These are phyloP conservation scores for Shiraia sp. DNA, from an alignment of 2,329 filamentous ascomycete genomes.

Conservation along the genomic window DNA sequence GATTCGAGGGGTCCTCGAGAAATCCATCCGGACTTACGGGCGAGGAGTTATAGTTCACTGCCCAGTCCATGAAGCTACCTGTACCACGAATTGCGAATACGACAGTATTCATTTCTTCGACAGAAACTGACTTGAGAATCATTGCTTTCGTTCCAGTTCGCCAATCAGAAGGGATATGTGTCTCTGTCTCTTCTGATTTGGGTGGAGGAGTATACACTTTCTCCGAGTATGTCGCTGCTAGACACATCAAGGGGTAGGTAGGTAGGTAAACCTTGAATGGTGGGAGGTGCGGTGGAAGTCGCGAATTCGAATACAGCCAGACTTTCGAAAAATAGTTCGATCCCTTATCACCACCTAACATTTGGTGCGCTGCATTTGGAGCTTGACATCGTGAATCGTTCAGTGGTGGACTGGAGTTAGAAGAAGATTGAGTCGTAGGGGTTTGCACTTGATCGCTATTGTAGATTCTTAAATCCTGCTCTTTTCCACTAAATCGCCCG, in stretches of 20 bases:
- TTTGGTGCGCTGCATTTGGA: constrained; percentile 17
- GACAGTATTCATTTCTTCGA: constrained; percentile 77
- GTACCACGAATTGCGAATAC: constrained; percentile 84
- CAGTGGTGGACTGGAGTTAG: constrained; percentile 19
- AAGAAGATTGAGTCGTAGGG: constrained; percentile 5
- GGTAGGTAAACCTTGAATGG: constrained; percentile 72
- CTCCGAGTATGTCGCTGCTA: constrained; percentile 78
- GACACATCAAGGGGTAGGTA: constrained; percentile 75
- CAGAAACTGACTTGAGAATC: constrained; percentile 78
- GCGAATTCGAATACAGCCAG: constrained; percentile 77
- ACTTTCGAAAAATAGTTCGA: constrained; percentile 68
- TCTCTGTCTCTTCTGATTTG: constrained; percentile 63
- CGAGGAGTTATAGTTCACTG: constrained; percentile 74
- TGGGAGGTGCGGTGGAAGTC: constrained; percentile 68
- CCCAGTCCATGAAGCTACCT: constrained; percentile 82
- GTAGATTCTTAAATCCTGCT: constrained; percentile 55
- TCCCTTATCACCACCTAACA: constrained; percentile 20
- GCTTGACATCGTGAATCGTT: constrained; percentile 14
- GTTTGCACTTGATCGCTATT: constrained; percentile 4
- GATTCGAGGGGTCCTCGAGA: constrained; percentile 75
- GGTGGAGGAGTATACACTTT: constrained; percentile 67
- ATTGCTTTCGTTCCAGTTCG: constrained; percentile 79
- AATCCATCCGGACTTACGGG: constrained; percentile 70
- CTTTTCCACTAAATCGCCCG: constrained; percentile 57
- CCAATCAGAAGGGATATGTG: constrained; percentile 73